Conservation (phyloP, 169 alveolate genomes). For the Plasmodium ovale region DNA sequence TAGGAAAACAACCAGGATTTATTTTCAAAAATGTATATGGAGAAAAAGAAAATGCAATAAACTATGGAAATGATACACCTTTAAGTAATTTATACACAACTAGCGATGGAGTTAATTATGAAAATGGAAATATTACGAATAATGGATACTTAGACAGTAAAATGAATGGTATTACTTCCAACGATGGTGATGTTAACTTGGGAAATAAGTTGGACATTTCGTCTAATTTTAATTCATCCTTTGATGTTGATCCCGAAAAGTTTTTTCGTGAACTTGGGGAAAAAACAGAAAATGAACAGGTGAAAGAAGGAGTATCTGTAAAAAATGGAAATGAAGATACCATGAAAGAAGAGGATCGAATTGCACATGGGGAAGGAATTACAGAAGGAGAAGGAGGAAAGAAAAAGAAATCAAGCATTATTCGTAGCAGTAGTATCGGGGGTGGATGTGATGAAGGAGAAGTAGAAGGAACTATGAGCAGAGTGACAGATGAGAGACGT, state of each 20-base stretch:
- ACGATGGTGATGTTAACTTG: neutral
- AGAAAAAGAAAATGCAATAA: neutral
- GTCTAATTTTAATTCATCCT: constrained; percentile 3
- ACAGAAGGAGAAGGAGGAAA: neutral
- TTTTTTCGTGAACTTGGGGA: constrained; percentile 83
- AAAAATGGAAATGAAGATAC: neutral
- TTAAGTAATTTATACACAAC: neutral
- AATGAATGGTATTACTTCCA: neutral
- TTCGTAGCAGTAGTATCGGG: neutral
- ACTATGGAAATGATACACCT: neutral
- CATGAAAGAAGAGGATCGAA: neutral
- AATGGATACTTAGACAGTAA: neutral
- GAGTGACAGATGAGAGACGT: too few species aligned
- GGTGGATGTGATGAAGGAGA: neutral
- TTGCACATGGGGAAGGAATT: neutral
- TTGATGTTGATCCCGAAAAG: constrained; percentile 80
- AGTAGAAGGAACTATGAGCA: too few species aligned
- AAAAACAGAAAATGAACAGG: constrained; percentile 48
- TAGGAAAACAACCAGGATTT: constrained; percentile 75
- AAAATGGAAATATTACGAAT: too few species aligned
- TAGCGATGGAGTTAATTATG: too few species aligned
- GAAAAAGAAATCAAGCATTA: neutral
- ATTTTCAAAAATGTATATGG: constrained; percentile 21
- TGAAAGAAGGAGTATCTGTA: neutral
- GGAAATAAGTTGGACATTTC: neutral